A percentile compares a stretch with the other conserved stretches of the same genome.
Conservation (phyloP, 768 basidiomycete genomes). For the Lentinula guzmanii region DNA sequence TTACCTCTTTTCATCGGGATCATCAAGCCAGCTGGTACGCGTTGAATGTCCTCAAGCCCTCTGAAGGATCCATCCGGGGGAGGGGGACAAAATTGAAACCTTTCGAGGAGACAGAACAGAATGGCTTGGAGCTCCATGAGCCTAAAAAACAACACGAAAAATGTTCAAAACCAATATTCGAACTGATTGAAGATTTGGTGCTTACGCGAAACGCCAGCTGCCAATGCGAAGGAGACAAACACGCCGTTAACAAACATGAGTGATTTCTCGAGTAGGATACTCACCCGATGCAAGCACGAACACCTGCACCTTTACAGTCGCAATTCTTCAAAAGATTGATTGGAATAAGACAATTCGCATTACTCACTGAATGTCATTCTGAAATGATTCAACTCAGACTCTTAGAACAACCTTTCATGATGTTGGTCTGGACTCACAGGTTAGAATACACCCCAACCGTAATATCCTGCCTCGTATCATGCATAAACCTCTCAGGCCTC, state of each 20-base stretch:
- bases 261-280: not conserved
- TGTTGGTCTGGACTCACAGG: not conserved
- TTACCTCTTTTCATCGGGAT: not conserved
- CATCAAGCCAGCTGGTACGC: not conserved
- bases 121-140: slow-evolving; percentile 34
- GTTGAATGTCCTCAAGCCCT: not conserved
- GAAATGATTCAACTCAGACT: not conserved
- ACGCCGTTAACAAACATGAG: not conserved
- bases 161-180: not conserved
- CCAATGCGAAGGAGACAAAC: not conserved
- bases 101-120: slow-evolving; percentile 27
- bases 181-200: not conserved
- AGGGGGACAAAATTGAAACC: slow-evolving; percentile 29
- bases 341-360: not conserved
- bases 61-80: not conserved
- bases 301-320: not conserved
- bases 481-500: not conserved
- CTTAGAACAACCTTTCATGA: not conserved
- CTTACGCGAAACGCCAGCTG: slow-evolving; percentile 6
- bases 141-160: slow-evolving; percentile 4
- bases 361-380: slow-evolving; percentile 4
- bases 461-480: not conserved
- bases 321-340: not conserved
- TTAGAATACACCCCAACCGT: slow-evolving; percentile 1
- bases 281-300: slow-evolving; percentile 1